phyloP scores from a whole-genome alignment of 768 basidiomycete genomes.

The Agaricus subrufescens region DNA sequence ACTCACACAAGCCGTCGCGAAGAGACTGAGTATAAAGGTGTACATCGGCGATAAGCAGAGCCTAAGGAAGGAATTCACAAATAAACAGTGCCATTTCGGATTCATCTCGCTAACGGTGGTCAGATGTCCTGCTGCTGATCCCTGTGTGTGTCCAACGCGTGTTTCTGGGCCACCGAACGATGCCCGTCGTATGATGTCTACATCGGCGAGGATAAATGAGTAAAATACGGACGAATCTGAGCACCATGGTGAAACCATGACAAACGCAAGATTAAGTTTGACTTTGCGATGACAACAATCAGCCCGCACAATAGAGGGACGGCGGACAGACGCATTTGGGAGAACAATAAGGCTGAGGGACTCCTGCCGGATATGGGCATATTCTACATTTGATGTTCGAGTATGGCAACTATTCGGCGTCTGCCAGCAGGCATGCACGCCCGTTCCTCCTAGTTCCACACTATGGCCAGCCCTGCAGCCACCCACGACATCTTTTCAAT shows the following conservation, averaged over 20 bases:
- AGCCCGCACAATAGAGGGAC: background rate
- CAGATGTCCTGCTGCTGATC: no score
- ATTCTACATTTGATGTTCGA: no score
- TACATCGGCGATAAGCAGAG: background rate
- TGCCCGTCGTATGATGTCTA: no score
- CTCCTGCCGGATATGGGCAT: no score
- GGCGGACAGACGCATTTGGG: slow-evolving; percentile 1
- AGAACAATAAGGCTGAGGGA: slow-evolving; percentile 7
- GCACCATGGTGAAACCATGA: background rate
- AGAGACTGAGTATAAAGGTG: background rate
- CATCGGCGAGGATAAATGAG: no score
- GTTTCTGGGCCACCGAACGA: no score
- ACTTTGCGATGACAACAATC: background rate
- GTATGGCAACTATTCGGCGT: background rate
- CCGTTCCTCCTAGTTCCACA: background rate
- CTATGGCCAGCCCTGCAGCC: slow-evolving; percentile 13
- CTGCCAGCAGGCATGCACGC: background rate
- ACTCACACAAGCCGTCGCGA: background rate
- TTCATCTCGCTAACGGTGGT: no score
- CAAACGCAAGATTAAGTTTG: background rate
- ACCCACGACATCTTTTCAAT: slow-evolving; percentile 38
- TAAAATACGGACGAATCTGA: no score
- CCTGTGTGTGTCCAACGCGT: no score
- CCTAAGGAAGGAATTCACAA: background rate
- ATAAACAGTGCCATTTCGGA: background rate